Percentiles rank a stretch among this genome's conserved stretches.
These are phyloP conservation scores for Candida palmyrensis DNA, from an alignment of 805 yeast species.

Conservation along the genomic window DNA sequence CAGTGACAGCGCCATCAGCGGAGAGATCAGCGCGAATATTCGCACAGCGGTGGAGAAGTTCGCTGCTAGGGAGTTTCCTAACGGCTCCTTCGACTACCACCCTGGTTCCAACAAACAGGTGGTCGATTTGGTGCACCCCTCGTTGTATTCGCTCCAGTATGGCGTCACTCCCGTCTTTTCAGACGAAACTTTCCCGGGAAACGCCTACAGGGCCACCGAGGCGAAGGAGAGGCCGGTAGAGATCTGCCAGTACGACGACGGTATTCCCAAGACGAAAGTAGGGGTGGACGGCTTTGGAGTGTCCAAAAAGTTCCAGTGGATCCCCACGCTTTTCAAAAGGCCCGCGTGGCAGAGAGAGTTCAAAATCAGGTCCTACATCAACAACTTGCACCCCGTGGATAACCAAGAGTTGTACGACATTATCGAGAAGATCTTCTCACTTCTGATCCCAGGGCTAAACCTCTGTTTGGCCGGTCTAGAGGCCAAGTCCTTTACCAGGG, in stretches of 20 bases:
- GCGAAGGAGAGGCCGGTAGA: constrained; percentile 4
- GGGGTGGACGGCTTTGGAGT: constrained; percentile 10
- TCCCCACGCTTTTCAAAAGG: constrained; percentile 21
- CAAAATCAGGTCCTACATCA: constrained; percentile 9
- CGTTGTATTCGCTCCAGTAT: constrained; percentile 30
- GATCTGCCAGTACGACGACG: constrained; percentile 8
- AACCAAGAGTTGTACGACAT: constrained; percentile 17
- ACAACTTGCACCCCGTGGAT: constrained; percentile 32
- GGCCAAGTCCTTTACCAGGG: constrained; percentile 7
- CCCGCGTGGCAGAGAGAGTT: constrained; percentile 1
- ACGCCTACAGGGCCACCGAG: not conserved
- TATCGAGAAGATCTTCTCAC: constrained; percentile 18
- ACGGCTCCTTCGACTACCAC: constrained; percentile 27
- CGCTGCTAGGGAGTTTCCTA: constrained; percentile 8
- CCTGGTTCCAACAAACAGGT: constrained; percentile 32
- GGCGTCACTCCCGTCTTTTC: constrained; percentile 17
- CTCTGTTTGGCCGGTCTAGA: constrained; percentile 18
- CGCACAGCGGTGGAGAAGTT: constrained; percentile 9
- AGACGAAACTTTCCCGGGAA: too few relatives aligned
- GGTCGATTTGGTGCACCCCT: constrained; percentile 37
- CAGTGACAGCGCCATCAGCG: constrained; percentile 14
- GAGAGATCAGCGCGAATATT: constrained; percentile 8
- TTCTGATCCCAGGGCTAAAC: constrained; percentile 27
- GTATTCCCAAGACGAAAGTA: constrained; percentile 9
- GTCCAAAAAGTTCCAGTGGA: constrained; percentile 30